These are phyloP conservation scores for Scutellaria galericulata DNA, from an alignment of 257 asterid species.

Conservation along the genomic window DNA sequence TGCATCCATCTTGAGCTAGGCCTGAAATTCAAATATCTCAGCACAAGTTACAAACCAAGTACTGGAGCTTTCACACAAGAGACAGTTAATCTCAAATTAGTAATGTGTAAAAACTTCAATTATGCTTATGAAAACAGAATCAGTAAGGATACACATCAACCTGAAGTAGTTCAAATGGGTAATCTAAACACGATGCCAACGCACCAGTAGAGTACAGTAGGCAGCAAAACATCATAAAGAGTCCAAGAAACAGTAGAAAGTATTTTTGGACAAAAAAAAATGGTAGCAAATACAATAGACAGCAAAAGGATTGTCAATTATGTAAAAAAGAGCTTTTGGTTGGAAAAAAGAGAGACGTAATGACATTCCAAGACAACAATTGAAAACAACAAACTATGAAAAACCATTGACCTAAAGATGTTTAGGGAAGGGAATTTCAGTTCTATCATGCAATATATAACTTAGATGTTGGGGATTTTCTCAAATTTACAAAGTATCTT, in stretches of 20 bases:
- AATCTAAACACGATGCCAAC: neutral
- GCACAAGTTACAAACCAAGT: conserved; percentile 26
- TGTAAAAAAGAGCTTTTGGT: conserved; percentile 7
- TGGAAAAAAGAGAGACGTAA: neutral
- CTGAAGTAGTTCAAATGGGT: conserved; percentile 16
- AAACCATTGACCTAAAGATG: neutral
- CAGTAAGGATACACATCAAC: neutral
- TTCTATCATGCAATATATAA: neutral
- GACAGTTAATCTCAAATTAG: conserved; percentile 3
- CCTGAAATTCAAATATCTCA: conserved; percentile 49
- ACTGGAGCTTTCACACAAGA: conserved; percentile 9
- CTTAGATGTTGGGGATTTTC: neutral
- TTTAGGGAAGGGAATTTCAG: neutral
- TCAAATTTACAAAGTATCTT: neutral
- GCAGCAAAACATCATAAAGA: conserved; percentile 10
- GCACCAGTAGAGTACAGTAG: neutral
- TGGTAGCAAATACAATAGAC: neutral
- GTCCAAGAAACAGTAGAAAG: conserved; percentile 6
- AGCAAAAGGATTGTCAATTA: conserved; percentile 14
- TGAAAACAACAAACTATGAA: neutral
- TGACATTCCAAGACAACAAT: neutral
- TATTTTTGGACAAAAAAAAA: neutral
- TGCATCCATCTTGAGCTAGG: conserved; percentile 90
- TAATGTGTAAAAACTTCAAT: neutral
- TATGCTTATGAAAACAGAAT: conserved; percentile 15